Evolutionary conservation across 2,329 filamentous ascomycete genomes (phyloP).

Genomic region (Ceratocystiopsis minuta): DNA sequence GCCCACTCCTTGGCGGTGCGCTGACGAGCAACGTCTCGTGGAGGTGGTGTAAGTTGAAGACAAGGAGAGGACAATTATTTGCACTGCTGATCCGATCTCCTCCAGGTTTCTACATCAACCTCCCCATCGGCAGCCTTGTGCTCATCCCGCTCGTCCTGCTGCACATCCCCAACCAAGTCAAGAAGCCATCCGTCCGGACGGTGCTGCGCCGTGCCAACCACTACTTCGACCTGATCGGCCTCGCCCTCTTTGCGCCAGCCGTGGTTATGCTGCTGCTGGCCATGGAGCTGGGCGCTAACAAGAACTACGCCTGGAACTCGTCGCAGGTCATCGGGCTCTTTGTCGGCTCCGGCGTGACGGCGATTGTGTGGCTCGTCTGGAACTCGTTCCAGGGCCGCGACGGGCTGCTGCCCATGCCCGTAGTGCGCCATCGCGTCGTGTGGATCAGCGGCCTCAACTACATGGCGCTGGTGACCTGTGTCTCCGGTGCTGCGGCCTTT

Average conservation of each 20-base stretch:
- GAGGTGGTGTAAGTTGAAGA: slow-evolving; percentile 23
- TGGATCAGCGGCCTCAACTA: slow-evolving; percentile 12
- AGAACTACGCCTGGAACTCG: slow-evolving; percentile 21
- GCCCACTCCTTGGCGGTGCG: slow-evolving; percentile 27
- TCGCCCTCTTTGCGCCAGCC: slow-evolving; percentile 23
- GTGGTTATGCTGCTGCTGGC: slow-evolving; percentile 25
- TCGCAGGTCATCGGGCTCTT: slow-evolving; percentile 24
- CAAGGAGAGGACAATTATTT: no score
- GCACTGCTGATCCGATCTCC: not conserved
- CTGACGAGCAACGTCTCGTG: slow-evolving; percentile 22
- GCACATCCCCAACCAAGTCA: slow-evolving; percentile 19
- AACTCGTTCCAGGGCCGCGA: slow-evolving; percentile 16
- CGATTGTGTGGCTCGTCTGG: slow-evolving; percentile 26
- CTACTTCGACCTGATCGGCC: slow-evolving; percentile 24
- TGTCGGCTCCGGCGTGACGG: slow-evolving; percentile 16
- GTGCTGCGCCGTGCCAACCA: slow-evolving; percentile 12
- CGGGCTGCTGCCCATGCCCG: slow-evolving; percentile 13
- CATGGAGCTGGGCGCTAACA: slow-evolving; percentile 25
- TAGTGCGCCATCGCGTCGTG: slow-evolving; percentile 10
- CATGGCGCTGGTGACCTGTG: slow-evolving; percentile 9
- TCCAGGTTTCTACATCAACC: slow-evolving; percentile 27
- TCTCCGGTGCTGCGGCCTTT: slow-evolving; percentile 13
- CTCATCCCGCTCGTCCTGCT: slow-evolving; percentile 16
- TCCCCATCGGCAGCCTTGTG: slow-evolving; percentile 23
- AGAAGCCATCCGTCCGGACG: slow-evolving; percentile 13